A percentile compares a stretch with the other conserved stretches of the same genome.
These are phyloP conservation scores for Huntiella moniliformis DNA, from an alignment of 2,329 filamentous ascomycete genomes.

Conservation along the genomic window DNA sequence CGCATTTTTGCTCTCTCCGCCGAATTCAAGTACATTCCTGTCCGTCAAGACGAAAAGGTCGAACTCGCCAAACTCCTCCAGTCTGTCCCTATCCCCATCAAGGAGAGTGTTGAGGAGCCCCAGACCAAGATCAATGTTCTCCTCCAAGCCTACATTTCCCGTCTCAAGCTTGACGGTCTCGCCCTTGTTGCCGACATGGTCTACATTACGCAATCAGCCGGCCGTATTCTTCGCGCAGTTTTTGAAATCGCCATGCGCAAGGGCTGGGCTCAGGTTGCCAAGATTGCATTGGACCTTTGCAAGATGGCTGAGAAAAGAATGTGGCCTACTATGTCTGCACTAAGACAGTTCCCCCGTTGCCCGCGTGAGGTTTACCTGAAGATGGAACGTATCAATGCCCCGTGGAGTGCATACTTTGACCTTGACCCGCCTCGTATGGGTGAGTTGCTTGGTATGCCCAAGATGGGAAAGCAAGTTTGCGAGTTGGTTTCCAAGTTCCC, in stretches of 20 bases:
- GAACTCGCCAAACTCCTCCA: conserved; percentile 83
- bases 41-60: conserved; percentile 92
- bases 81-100: conserved; percentile 85
- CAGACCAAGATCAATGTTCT: conserved; percentile 97
- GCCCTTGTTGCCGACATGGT: conserved; percentile 97
- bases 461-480: conserved; percentile 71
- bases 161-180: conserved; percentile 80
- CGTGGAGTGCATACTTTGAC: conserved; percentile 88
- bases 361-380: conserved; percentile 76
- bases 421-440: conserved; percentile 93
- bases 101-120: conserved; percentile 91
- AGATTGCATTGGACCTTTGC: conserved; percentile 80
- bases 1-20: conserved; percentile 88
- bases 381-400: conserved; percentile 83
- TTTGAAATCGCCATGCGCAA: conserved; percentile 97
- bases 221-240: conserved; percentile 82
- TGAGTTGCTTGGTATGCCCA: conserved; percentile 77
- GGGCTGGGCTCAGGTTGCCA: conserved; percentile 85
- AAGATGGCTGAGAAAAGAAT: conserved; percentile 99
- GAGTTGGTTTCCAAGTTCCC: conserved; percentile 82
- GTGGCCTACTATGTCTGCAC: conserved; percentile 97
- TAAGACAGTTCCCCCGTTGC: conserved; percentile 74
- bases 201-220: conserved; percentile 94
- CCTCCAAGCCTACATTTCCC: conserved; percentile 87
- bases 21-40: conserved; percentile 97